These are phyloP conservation scores for Alternaria sp. DNA, from an alignment of 2,329 filamentous ascomycete species.

Conservation along the genomic window DNA sequence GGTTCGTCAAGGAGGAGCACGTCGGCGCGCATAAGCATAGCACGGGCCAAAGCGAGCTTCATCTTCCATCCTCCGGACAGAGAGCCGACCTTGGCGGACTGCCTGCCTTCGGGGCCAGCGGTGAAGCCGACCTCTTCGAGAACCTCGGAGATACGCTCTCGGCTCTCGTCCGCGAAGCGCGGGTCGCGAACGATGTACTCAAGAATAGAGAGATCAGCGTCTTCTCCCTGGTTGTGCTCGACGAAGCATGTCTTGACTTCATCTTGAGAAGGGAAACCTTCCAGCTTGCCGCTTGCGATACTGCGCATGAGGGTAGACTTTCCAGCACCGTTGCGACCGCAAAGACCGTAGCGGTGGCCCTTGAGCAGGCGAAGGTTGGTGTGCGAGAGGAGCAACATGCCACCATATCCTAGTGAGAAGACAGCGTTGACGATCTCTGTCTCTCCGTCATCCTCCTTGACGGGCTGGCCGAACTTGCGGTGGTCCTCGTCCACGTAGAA, in stretches of 20 bases:
- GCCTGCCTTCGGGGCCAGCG: slow-evolving; percentile 83
- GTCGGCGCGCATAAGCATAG: slow-evolving; percentile 97
- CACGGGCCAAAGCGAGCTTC: slow-evolving; percentile 94
- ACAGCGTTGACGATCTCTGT: slow-evolving; percentile 96
- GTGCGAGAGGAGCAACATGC: slow-evolving; percentile 95
- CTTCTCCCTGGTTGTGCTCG: slow-evolving; percentile 98
- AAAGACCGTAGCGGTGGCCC: slow-evolving; percentile 96
- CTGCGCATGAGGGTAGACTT: slow-evolving; percentile 99
- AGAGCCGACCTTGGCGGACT: slow-evolving; percentile 89
- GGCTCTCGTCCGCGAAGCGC: slow-evolving; percentile 77
- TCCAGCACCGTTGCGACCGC: slow-evolving; percentile 94
- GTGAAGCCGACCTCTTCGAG: slow-evolving; percentile 94
- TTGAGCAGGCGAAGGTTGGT: slow-evolving; percentile 94
- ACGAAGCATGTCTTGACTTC: slow-evolving; percentile 96
- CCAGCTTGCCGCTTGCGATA: slow-evolving; percentile 93
- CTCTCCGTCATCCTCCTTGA: slow-evolving; percentile 90
- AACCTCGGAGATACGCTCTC: slow-evolving; percentile 81
- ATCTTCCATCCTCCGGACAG: slow-evolving; percentile 99
- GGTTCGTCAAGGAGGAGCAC: slow-evolving; percentile 96
- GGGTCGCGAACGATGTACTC: slow-evolving; percentile 93
- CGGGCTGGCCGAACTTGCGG: slow-evolving; percentile 82
- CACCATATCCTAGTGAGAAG: slow-evolving; percentile 96
- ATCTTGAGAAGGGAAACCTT: slow-evolving; percentile 93
- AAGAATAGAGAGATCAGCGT: slow-evolving; percentile 93
- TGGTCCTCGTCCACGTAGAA: slow-evolving; percentile 84